These are phyloP conservation scores for Quercus robur DNA, from an alignment of 306 rosid species.

Conservation along the genomic window DNA sequence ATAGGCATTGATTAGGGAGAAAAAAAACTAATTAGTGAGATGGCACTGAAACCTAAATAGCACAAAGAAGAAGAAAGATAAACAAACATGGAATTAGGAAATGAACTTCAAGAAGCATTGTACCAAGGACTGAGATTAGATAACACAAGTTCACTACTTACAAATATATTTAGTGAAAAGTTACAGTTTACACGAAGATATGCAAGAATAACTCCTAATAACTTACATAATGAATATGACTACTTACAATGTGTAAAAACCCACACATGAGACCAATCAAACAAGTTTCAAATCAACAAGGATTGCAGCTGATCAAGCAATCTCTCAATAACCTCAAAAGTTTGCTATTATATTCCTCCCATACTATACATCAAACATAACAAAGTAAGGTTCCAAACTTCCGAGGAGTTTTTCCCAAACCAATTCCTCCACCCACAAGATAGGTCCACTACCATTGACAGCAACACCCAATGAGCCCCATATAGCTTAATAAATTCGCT, in stretches of 20 bases:
- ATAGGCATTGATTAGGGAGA: constrained; percentile 19
- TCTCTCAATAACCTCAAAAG: too few species aligned
- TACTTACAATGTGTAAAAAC: background rate
- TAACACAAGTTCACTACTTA: background rate
- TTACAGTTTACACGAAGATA: background rate
- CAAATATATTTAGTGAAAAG: background rate
- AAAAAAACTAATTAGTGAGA: background rate
- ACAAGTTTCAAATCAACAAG: background rate
- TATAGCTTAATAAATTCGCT: too few species aligned
- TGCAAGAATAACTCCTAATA: background rate
- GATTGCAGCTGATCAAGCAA: too few species aligned
- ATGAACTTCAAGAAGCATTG: background rate
- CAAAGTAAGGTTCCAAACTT: too few species aligned
- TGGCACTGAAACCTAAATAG: background rate
- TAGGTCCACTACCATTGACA: too few species aligned
- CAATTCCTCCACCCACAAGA: too few species aligned
- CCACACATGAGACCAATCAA: too few species aligned
- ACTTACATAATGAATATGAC: background rate
- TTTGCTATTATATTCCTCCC: too few species aligned
- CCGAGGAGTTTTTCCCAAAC: too few species aligned
- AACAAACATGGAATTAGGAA: background rate
- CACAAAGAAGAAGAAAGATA: background rate
- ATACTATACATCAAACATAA: too few species aligned
- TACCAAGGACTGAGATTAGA: background rate
- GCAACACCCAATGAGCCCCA: too few species aligned